These are phyloP conservation scores for Phytophthora pini DNA, from an alignment of 352 stramenopile species.

Conservation along the genomic window DNA sequence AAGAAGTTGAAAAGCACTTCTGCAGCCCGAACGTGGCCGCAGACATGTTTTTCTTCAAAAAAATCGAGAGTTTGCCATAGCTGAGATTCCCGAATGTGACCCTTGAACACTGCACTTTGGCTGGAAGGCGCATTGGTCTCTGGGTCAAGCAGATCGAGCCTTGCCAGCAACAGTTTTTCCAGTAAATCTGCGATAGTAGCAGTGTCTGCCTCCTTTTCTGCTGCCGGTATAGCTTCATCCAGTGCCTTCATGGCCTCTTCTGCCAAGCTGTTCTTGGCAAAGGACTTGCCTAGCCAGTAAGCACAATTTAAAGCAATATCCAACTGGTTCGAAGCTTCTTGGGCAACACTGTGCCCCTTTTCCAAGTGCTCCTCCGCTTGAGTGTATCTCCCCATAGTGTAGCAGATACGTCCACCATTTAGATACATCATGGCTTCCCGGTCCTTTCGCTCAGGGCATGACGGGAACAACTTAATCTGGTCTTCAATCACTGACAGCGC, in stretches of 20 bases:
- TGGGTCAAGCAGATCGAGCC: constrained; percentile 54
- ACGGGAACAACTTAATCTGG: constrained; percentile 51
- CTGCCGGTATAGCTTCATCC: constrained; percentile 30
- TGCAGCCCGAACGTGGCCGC: constrained; percentile 50
- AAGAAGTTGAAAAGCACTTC: constrained; percentile 41
- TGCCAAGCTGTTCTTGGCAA: constrained; percentile 37
- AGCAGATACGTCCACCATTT: constrained; percentile 66
- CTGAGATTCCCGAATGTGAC: constrained; percentile 29
- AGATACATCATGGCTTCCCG: constrained; percentile 56
- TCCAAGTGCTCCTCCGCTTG: constrained; percentile 56
- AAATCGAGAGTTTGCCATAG: constrained; percentile 52
- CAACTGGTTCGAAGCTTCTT: constrained; percentile 27
- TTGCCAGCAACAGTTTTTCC: constrained; percentile 55
- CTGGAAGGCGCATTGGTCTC: constrained; percentile 3
- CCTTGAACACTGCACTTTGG: constrained; percentile 9
- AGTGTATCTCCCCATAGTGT: constrained; percentile 53
- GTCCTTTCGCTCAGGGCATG: constrained; percentile 49
- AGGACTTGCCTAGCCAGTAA: constrained; percentile 63
- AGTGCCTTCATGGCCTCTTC: constrained; percentile 38
- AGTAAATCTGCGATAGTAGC: constrained; percentile 43
- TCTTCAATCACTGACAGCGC: constrained; percentile 64
- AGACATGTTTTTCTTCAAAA: constrained; percentile 58
- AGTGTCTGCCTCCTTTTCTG: constrained; percentile 27
- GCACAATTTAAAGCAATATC: constrained; percentile 54
- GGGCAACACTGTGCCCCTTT: constrained; percentile 41